phyloP scores from a whole-genome alignment of 352 stramenopile genomes.

The Globisporangium viniferum region DNA sequence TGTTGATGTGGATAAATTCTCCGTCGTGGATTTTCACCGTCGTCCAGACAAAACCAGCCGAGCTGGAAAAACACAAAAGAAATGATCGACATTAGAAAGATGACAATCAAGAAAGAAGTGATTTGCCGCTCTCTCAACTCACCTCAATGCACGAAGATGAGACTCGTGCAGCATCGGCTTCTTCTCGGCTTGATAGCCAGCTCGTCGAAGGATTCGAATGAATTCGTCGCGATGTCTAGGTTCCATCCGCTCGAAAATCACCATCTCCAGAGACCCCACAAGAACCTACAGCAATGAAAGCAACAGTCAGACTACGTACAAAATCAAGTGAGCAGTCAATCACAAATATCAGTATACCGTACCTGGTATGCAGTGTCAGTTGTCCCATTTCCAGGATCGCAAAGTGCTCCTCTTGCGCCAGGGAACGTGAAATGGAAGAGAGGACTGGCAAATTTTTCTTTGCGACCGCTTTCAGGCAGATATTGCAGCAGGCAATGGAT shows the following conservation, averaged over 20 bases:
- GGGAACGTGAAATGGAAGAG: conserved; percentile 79
- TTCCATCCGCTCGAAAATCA: conserved; percentile 84
- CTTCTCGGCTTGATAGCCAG: conserved; percentile 55
- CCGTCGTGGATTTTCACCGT: conserved; percentile 71
- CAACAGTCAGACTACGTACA: background rate
- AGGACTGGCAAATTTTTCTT: conserved; percentile 64
- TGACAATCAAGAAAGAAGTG: background rate
- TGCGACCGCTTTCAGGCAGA: conserved; percentile 54
- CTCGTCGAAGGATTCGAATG: conserved; percentile 49
- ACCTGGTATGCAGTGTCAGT: conserved; percentile 79
- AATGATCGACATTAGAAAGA: background rate
- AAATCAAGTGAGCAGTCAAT: background rate
- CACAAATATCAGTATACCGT: background rate
- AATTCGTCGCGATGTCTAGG: conserved; percentile 58
- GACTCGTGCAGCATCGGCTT: conserved; percentile 78
- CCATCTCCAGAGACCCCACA: conserved; percentile 68
- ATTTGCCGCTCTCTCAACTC: background rate
- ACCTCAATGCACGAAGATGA: conserved; percentile 64
- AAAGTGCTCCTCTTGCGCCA: conserved; percentile 51
- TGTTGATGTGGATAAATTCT: conserved; percentile 86
- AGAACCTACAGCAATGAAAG: conserved; percentile 37
- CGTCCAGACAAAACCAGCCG: conserved; percentile 69
- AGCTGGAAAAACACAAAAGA: conserved; percentile 22
- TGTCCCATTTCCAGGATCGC: conserved; percentile 72
- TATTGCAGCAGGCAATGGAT: conserved; percentile 85